Evolutionary conservation across 2,329 filamentous ascomycete species (phyloP).

Genomic region (Trichoderma afroharzianum): DNA sequence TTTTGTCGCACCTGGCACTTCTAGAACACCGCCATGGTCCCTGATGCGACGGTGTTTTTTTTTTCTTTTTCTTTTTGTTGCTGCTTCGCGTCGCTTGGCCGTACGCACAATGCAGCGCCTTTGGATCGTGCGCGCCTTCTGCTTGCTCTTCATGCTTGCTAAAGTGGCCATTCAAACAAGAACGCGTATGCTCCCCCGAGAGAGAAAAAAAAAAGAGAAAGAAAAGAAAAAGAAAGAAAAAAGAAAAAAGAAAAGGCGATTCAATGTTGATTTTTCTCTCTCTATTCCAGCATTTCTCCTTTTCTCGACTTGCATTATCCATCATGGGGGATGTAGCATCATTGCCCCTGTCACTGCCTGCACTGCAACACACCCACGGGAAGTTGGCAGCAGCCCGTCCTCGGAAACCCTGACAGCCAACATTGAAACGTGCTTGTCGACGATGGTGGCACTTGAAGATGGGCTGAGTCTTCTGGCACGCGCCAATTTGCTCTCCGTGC

Average conservation of each 20-base stretch:
- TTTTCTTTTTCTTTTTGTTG: neutral
- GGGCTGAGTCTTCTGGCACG: neutral
- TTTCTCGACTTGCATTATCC: neutral
- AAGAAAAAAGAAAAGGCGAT: neutral
- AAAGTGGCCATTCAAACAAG: neutral
- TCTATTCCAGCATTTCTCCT: neutral
- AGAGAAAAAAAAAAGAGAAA: neutral
- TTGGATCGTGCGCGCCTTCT: neutral
- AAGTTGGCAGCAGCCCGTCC: neutral
- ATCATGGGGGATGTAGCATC: neutral
- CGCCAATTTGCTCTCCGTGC: neutral
- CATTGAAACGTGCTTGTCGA: neutral
- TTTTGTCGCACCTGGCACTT: neutral
- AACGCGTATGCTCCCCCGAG: neutral
- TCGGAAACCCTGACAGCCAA: neutral
- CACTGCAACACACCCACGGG: constrained; percentile 10
- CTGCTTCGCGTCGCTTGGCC: neutral
- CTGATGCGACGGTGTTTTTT: neutral
- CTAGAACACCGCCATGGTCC: neutral
- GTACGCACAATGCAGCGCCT: neutral
- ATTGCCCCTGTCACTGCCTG: neutral
- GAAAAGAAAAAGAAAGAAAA: neutral
- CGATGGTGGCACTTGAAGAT: neutral
- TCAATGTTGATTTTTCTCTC: neutral
- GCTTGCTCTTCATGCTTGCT: too few relatives aligned